Evolutionary conservation across 2,329 filamentous ascomycete species (phyloP), one percentile per base, ranked within the genome.

Genomic region (Fusarium secorum): DNA sequence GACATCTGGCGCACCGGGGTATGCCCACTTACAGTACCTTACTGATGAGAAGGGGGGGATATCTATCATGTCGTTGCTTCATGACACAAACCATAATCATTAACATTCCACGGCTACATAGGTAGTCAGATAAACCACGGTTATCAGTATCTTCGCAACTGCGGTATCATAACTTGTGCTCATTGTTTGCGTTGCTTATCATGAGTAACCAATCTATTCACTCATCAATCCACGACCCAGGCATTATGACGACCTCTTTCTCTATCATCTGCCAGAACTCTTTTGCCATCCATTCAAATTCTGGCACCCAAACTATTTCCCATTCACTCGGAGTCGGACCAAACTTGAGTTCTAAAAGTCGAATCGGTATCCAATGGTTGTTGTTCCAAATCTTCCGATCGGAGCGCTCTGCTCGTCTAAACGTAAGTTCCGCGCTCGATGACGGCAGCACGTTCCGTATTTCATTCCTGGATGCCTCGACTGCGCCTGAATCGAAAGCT

Each of bases 221-320:
- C 17, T 36, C 18, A 38, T 38, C 18, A 38, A 75, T 39, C 77
- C 77, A 79, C 1, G 68, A 65, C 2, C 77, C 76, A 22, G 76
- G 77, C 74, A 79, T 77, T 2, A 20, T 11, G 0, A 13, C 3
- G 4, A 20, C 18, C 8, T 67, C 51, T 4, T 44, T 55, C 14
- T 76, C 74, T 4, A 77, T 11, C 45, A 60, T 7, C 13, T 36
- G 4, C 78, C 78, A 79, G 13, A 79, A 79, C 18, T 79, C 48
- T 4, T 26, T 45, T 0, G 77, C 77, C 68, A 76, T 73, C 18
- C 44, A 70, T 26, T 78, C 77, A 49, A 72, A 77, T 45, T 79
- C 77, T 0, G 68, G 64, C 0, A 28, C 74, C 77, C 77, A 79
- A 30, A 41, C 5, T 1, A 79, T n/a, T 4, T 42, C 15, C 77